Conservation (phyloP, 371 early-diverging fungal species). For the Cladochytrium tenue region DNA sequence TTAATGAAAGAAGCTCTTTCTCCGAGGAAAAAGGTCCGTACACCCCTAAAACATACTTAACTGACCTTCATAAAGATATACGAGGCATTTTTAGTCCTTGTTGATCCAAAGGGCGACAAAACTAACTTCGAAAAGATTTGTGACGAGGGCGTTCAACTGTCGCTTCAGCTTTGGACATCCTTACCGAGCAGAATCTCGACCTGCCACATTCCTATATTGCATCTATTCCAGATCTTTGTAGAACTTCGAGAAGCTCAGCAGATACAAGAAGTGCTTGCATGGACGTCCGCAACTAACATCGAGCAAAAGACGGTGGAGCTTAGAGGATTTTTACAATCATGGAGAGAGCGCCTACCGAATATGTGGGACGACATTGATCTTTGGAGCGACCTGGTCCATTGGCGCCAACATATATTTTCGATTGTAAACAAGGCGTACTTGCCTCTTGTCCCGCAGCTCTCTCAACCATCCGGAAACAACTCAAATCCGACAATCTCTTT, state of each 20-base stretch:
- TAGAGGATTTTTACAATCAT: constrained; percentile 86
- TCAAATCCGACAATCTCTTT: constrained; percentile 68
- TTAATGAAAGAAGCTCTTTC: constrained; percentile 58
- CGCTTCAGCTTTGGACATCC: constrained; percentile 82
- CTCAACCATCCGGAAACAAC: constrained; percentile 44
- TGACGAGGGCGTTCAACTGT: constrained; percentile 85
- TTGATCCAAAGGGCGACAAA: constrained; percentile 66
- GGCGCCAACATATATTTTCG: constrained; percentile 96
- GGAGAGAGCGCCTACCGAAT: constrained; percentile 97
- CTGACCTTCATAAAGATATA: constrained; percentile 53
- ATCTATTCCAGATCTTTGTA: constrained; percentile 91
- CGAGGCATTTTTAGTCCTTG: constrained; percentile 80
- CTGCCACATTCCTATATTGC: constrained; percentile 84
- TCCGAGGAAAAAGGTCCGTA: constrained; percentile 64
- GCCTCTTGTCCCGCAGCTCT: constrained; percentile 76
- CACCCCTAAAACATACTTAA: no score
- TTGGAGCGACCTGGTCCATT: constrained; percentile 97
- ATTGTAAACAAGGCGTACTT: constrained; percentile 93
- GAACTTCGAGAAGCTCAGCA: constrained; percentile 91
- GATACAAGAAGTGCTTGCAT: constrained; percentile 78
- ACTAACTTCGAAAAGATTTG: constrained; percentile 78
- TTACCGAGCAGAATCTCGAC: constrained; percentile 81
- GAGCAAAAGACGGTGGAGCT: constrained; percentile 84
- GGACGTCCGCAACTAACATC: constrained; percentile 75
- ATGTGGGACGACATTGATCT: constrained; percentile 95